Evolutionary conservation across 192 early-diverging fungal species (phyloP), one percentile per base, ranked within the genome.

Genomic region (Backusella tarrabulga): DNA sequence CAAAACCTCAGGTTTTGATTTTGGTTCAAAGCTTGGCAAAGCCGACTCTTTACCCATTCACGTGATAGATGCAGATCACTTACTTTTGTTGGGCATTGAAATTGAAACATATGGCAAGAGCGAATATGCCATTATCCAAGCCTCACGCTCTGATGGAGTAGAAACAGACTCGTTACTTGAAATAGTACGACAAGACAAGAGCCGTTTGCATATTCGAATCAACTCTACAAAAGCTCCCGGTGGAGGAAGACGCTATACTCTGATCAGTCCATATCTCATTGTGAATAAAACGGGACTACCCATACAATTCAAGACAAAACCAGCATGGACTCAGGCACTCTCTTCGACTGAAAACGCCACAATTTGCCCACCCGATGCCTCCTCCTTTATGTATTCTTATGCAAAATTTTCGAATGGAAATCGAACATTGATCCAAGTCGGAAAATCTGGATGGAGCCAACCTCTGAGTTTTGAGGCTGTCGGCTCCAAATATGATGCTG

Each of bases 391-490:
- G 94, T 99, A 97, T 80, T 97, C 97, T 8, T 99, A 97, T 79
- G 91, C 94, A 0, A 94, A 88, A 34, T 91, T 90, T 74, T 96
- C 98, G 54, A 90, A 93, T 54, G 84, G 92, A 50, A 98, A 96
- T 82, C 85, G 97, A 36, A 90, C 93, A 2, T 83, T 95, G 69
- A 87, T 98, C 29, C 90, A 93, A 75, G 85, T 94, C 0, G 81
- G 77, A 8, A 88, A 92, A 21, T 93, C 94, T 0, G 92, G 94
- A 4, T 96, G 93, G 94, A 97, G 96, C 77, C 87, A 73, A 76
- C 95, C 93, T 4, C 79, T 97, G 54, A 98, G 96, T 85, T 98
- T 99, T 80, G 98, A 99, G 76, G 96, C 96, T 6, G 92, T 98
- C 67, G 96, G 97, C 6, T 95, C 92, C 72, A 87, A 91, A 12